phyloP scores from a whole-genome alignment of 345 rosid genomes.

The Eucalyptus leucophloia region DNA sequence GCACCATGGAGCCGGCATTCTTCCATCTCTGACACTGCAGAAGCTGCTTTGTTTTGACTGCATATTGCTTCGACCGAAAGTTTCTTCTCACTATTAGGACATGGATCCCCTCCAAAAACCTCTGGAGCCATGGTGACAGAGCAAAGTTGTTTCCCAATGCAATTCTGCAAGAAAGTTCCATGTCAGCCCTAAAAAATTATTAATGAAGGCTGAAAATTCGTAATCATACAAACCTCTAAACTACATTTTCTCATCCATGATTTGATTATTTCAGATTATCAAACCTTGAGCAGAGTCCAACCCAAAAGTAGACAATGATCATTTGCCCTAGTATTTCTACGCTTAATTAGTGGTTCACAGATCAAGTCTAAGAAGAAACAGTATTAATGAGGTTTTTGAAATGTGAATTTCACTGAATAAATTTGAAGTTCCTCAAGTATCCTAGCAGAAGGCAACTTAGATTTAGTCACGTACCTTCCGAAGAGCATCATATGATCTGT shows the following conservation, averaged over 20 bases:
- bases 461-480: constrained; percentile 7
- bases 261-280: not conserved
- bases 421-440: not conserved
- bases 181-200: not conserved
- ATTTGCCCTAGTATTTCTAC: not conserved
- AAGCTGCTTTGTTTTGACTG: constrained; percentile 5
- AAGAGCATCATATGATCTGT: constrained; percentile 27
- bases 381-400: not conserved
- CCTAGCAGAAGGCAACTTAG: not conserved
- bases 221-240: not conserved
- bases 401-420: not conserved
- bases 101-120: constrained; percentile 65
- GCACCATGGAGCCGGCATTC: not conserved
- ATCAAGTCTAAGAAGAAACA: not conserved
- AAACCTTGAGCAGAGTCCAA: not conserved
- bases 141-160: constrained; percentile 43
- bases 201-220: not conserved
- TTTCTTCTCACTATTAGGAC: constrained; percentile 35
- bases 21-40: not conserved
- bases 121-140: constrained; percentile 33
- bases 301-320: not conserved
- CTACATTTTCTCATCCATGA: not conserved
- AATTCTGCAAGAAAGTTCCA: constrained; percentile 23
- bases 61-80: constrained; percentile 54
- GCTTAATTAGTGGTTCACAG: not conserved